A percentile compares a stretch with the other conserved stretches of the same genome.
phyloP scores from a whole-genome alignment of 305 asterid genomes.

The Rubia tinctorum region DNA sequence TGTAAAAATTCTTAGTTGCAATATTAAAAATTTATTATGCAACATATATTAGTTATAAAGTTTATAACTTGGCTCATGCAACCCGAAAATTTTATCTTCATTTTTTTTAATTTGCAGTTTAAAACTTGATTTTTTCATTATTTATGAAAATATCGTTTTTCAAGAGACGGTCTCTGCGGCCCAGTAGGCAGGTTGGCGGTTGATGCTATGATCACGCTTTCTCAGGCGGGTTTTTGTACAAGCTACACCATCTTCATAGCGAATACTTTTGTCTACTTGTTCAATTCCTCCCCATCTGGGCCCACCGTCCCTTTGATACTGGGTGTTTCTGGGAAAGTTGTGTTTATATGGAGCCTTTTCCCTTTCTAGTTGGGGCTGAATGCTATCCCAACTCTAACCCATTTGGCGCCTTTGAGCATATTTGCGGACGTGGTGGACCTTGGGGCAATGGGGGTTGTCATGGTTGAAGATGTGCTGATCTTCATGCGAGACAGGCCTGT shows the following conservation, averaged over 20 bases:
- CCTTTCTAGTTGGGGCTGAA: conserved; percentile 39
- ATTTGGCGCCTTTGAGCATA: conserved; percentile 41
- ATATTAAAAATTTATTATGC: too few species aligned
- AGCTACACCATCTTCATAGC: conserved; percentile 34
- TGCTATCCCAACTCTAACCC: conserved; percentile 34
- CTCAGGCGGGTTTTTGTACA: conserved; percentile 32
- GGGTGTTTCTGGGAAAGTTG: conserved; percentile 26
- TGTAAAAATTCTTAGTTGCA: too few species aligned
- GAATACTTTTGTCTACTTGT: conserved; percentile 28
- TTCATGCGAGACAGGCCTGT: conserved; percentile 27
- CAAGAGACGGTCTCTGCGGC: too few species aligned
- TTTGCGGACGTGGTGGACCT: conserved; percentile 37
- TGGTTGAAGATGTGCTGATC: conserved; percentile 35
- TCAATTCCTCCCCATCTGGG: conserved; percentile 19
- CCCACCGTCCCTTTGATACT: conserved; percentile 17
- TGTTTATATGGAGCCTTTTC: conserved; percentile 34
- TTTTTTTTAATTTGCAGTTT: too few species aligned
- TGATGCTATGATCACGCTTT: conserved; percentile 35
- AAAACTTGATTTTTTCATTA: too few species aligned
- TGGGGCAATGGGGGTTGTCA: conserved; percentile 40
- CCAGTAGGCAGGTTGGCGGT: conserved; percentile 33
- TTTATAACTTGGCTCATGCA: too few species aligned
- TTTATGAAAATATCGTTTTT: too few species aligned
- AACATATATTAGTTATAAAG: too few species aligned
- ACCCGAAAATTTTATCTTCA: too few species aligned